These are phyloP conservation scores for Arachis hypogaea DNA, from an alignment of 306 rosid species.

Conservation along the genomic window DNA sequence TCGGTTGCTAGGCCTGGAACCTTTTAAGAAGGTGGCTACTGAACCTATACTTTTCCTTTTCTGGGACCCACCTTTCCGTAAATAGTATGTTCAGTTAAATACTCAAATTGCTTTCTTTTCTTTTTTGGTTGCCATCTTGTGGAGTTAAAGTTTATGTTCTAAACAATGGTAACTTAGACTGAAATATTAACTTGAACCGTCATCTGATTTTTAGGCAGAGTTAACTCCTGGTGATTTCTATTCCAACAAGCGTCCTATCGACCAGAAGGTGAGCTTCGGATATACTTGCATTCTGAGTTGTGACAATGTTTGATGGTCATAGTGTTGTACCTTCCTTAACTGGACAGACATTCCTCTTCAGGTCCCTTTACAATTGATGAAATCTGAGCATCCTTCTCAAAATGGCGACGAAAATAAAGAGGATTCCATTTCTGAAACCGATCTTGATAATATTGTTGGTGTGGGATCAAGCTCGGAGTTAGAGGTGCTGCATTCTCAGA, in stretches of 20 bases:
- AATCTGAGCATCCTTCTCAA: constrained; percentile 56
- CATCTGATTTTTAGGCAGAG: constrained; percentile 66
- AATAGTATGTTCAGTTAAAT: constrained; percentile 13
- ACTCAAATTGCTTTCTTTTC: background rate
- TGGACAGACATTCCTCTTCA: constrained; percentile 54
- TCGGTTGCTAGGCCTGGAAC: constrained; percentile 72
- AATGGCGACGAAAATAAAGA: constrained; percentile 59
- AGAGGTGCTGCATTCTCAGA: constrained; percentile 60
- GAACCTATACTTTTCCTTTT: background rate
- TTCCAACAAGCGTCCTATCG: constrained; percentile 76
- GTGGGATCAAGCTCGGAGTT: constrained; percentile 76
- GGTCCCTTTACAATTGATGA: constrained; percentile 46
- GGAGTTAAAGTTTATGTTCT: constrained; percentile 28
- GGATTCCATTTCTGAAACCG: constrained; percentile 71
- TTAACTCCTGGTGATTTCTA: constrained; percentile 79
- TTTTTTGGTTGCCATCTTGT: background rate
- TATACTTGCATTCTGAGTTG: constrained; percentile 5
- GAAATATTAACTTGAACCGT: constrained; percentile 31
- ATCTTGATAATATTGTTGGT: constrained; percentile 86
- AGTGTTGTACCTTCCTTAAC: constrained; percentile 40
- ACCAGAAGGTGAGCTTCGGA: constrained; percentile 48
- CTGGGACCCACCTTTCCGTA: background rate
- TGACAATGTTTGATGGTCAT: constrained; percentile 20
- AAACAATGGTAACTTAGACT: constrained; percentile 26
- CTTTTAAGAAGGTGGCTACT: constrained; percentile 75